Percentiles rank a stretch among this genome's conserved stretches.
Conservation (phyloP, 202 grass and related monocot species). For the Eragrostis tef region DNA sequence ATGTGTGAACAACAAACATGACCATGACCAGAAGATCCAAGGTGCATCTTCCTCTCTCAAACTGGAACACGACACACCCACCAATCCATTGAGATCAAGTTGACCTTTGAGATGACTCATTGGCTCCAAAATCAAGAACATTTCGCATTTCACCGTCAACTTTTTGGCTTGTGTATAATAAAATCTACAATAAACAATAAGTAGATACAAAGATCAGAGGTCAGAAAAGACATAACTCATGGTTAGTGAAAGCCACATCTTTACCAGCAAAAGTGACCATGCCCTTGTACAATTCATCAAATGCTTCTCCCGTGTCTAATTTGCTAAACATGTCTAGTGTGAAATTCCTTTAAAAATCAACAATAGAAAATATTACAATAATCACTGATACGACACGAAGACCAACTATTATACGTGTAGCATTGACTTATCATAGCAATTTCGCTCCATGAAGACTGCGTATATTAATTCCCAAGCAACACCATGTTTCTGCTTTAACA, state of each 20-base stretch:
- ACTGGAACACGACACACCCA: constrained; percentile 16
- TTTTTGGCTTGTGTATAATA: constrained; percentile 18
- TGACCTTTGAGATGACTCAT: not conserved
- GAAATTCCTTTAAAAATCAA: not conserved
- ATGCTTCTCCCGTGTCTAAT: not conserved
- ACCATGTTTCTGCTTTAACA: no score
- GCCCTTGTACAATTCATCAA: not conserved
- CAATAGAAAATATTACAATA: no score
- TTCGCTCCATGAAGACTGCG: not conserved
- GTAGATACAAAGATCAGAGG: not conserved
- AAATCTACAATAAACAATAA: not conserved
- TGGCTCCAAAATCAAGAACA: constrained; percentile 14
- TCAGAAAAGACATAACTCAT: not conserved
- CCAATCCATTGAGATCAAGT: constrained; percentile 10
- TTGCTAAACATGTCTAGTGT: not conserved
- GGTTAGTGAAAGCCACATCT: not conserved
- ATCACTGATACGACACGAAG: no score
- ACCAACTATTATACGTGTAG: not conserved
- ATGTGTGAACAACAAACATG: not conserved
- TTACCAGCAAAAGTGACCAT: not conserved
- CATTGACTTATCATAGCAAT: not conserved
- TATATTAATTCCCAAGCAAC: no score
- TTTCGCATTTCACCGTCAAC: not conserved
- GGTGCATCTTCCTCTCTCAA: not conserved
- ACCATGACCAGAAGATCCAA: not conserved